Conservation (phyloP, 495 filamentous ascomycete genomes). For the Penicillium argentinense region DNA sequence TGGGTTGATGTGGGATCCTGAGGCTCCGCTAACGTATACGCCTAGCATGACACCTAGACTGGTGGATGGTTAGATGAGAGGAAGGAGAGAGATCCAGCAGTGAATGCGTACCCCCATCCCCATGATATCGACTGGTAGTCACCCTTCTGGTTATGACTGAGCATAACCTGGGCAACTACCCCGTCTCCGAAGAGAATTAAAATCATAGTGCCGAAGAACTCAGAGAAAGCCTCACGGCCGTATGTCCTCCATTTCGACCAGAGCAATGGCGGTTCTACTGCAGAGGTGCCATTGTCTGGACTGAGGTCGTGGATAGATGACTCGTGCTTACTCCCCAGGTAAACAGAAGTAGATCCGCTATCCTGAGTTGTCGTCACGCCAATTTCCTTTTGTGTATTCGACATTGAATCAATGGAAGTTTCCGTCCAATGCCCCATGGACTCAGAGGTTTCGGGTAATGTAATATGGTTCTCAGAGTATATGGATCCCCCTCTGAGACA, state of each 20-base stretch:
- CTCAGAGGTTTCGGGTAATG: not conserved
- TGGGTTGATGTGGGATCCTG: conserved; percentile 64
- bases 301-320: conserved; percentile 15
- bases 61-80: not conserved
- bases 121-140: conserved; percentile 62
- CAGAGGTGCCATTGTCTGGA: not conserved
- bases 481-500: too few species aligned
- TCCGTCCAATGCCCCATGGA: conserved; percentile 14
- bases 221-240: conserved; percentile 57
- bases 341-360: conserved; percentile 21
- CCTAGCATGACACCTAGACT: conserved; percentile 63
- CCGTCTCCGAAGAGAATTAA: conserved; percentile 65
- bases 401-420: conserved; percentile 13
- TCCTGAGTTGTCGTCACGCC: conserved; percentile 8
- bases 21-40: conserved; percentile 59
- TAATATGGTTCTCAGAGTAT: not conserved
- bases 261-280: conserved; percentile 25
- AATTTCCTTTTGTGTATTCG: conserved; percentile 15
- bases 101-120: conserved; percentile 60
- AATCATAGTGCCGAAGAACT: conserved; percentile 65
- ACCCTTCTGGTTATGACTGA: conserved; percentile 51
- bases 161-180: conserved; percentile 57
- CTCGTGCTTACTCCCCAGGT: conserved; percentile 14
- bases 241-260: conserved; percentile 49
- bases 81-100: not conserved